phyloP scores from a whole-genome alignment of 345 rosid genomes.

The Hypericum androsaemum region DNA sequence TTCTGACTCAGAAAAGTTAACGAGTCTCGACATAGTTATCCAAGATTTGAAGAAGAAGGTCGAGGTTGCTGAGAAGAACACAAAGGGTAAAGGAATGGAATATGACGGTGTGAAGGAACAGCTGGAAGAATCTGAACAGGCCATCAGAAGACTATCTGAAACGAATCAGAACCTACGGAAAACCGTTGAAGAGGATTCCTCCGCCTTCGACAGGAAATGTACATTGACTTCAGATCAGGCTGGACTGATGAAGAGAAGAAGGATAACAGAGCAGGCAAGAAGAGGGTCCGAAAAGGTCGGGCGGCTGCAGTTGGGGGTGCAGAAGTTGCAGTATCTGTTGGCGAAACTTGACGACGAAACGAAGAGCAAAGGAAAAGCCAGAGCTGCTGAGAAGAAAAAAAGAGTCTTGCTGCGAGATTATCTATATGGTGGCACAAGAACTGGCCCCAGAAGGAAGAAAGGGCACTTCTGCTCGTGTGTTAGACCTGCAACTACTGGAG shows the following conservation, averaged over 20 bases:
- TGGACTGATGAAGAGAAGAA: slow-evolving; percentile 32
- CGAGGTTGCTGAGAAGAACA: slow-evolving; percentile 48
- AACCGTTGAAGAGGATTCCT: slow-evolving; percentile 38
- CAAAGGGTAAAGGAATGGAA: slow-evolving; percentile 55
- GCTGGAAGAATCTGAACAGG: slow-evolving; percentile 66
- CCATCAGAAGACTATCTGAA: slow-evolving; percentile 50
- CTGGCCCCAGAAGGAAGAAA: slow-evolving; percentile 38
- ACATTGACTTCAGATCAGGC: slow-evolving; percentile 35
- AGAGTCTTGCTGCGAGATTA: slow-evolving; percentile 75
- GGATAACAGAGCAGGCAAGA: slow-evolving; percentile 64
- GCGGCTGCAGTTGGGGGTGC: slow-evolving; percentile 79
- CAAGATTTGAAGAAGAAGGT: slow-evolving; percentile 74
- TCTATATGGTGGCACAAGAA: slow-evolving; percentile 52
- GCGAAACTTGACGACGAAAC: slow-evolving; percentile 60
- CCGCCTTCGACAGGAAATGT: slow-evolving; percentile 34
- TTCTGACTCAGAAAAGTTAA: slow-evolving; percentile 78
- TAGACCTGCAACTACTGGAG: slow-evolving; percentile 53
- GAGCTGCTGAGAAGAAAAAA: slow-evolving; percentile 34
- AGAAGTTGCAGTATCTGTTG: slow-evolving; percentile 68
- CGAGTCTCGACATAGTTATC: slow-evolving; percentile 68
- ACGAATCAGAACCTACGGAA: slow-evolving; percentile 46
- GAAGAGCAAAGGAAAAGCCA: slow-evolving; percentile 40
- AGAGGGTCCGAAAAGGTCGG: slow-evolving; percentile 81
- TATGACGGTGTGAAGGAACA: slow-evolving; percentile 61
- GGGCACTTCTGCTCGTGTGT: slow-evolving; percentile 61